Evolutionary conservation across 225 moss, liverwort and hornwort genomes (phyloP).

Genomic region (Thuidium tamariscinum): DNA sequence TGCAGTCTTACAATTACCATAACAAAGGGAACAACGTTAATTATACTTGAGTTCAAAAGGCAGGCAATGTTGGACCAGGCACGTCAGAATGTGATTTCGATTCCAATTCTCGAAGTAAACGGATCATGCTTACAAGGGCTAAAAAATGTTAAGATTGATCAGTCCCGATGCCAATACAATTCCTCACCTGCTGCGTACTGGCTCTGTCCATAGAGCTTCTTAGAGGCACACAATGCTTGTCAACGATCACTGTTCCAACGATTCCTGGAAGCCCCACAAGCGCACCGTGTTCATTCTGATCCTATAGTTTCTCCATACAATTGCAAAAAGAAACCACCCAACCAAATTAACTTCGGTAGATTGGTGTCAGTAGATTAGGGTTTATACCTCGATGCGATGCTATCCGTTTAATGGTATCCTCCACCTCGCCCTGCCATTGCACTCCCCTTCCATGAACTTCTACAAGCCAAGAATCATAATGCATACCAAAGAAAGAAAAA

Average conservation of each 20-base stretch:
- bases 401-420: constrained; percentile 39
- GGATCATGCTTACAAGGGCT: neutral
- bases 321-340: neutral
- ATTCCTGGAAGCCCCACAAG: constrained; percentile 10
- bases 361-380: neutral
- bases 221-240: constrained; percentile 40
- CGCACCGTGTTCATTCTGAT: neutral
- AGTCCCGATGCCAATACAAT: neutral
- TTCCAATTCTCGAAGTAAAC: neutral
- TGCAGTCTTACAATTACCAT: neutral
- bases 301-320: neutral
- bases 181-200: constrained; percentile 8
- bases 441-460: neutral
- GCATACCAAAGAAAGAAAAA: neutral
- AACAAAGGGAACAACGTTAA: neutral
- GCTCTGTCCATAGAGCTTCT: constrained; percentile 39
- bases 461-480: neutral
- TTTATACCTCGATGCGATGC: constrained; percentile 41
- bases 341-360: neutral
- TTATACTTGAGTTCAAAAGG: neutral
- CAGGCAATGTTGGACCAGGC: neutral
- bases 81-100: neutral
- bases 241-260: constrained; percentile 32
- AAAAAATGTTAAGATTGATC: neutral
- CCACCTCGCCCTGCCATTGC: constrained; percentile 29